Base-by-base conservation (phyloP, 1,284 basidiomycete genomes). In the Ceratorhiza oryzae-sativae region DNA sequence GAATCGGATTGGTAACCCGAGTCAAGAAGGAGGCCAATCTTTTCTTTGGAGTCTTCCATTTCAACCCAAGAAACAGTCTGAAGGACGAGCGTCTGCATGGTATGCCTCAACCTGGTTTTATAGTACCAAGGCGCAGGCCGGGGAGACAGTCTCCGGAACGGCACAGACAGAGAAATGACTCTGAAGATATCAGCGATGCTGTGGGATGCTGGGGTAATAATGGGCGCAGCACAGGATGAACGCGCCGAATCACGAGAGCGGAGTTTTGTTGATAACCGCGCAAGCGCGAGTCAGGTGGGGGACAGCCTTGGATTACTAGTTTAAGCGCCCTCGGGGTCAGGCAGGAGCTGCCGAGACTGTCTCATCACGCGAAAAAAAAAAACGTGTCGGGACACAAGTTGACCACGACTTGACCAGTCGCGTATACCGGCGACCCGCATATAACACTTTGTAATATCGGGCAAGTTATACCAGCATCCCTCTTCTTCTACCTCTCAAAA, bases 321-420 rank as follows among this genome's bases (percentile, higher is more conserved):
- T 39, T 36, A 58, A 41, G 55, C 55, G 55, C 55, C 20, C 55
- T 39, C 9, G 3, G 30, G 25, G 18, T 20, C 55, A 1, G 1
- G 55, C 20, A 2, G 4, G 51, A 18, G 25, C 51, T 53, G 32
- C 55, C n/a, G 55, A 34, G 55, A n/a, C n/a, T n/a, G n/a, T n/a
- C n/a, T n/a, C n/a, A n/a, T n/a, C n/a, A n/a, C n/a, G n/a, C n/a
- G n/a, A n/a, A n/a, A n/a, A n/a, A n/a, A n/a, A n/a, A n/a, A n/a
- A n/a, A n/a, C n/a, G n/a, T n/a, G n/a, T n/a, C n/a, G n/a, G n/a
- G n/a, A n/a, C n/a, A n/a, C 55, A 25, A 58, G 30, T n/a, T 23
- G 34, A 58, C 34, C 55, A 58, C 55, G 34, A 58, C 55, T n/a
- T n/a, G n/a, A n/a, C n/a, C n/a, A n/a, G n/a, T 12, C 27, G 55